Evolutionary conservation across 2,329 filamentous ascomycete genomes (phyloP).

Genomic region (Penicillium sp.): DNA sequence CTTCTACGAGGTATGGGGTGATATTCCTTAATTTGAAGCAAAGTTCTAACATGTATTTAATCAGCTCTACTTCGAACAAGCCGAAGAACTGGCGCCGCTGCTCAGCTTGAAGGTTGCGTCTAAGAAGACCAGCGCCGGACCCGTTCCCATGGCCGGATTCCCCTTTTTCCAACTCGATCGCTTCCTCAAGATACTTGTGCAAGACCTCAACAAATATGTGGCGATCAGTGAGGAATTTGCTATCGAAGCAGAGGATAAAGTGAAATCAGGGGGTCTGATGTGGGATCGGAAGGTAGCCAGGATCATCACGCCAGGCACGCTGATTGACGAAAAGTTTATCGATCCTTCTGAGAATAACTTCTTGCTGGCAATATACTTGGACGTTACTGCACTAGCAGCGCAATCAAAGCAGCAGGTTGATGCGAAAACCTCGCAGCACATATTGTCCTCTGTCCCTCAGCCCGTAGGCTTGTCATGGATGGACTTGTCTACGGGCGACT

Average conservation of each 20-base stretch:
- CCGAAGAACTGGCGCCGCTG: conserved; percentile 81
- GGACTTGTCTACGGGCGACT: conserved; percentile 91
- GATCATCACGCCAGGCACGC: conserved; percentile 88
- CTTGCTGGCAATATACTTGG: conserved; percentile 74
- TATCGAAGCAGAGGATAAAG: conserved; percentile 68
- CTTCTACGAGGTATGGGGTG: conserved; percentile 74
- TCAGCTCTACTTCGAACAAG: conserved; percentile 88
- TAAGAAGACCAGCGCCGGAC: conserved; percentile 76
- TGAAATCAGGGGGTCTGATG: conserved; percentile 75
- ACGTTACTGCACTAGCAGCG: conserved; percentile 29
- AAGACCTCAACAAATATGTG: conserved; percentile 87
- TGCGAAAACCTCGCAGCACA: conserved; percentile 29
- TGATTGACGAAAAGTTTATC: conserved; percentile 98
- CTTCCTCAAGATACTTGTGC: conserved; percentile 88
- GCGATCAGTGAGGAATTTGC: conserved; percentile 93
- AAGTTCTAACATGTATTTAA: neutral
- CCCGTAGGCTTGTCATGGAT: conserved; percentile 85
- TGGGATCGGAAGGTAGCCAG: conserved; percentile 84
- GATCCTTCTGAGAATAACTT: conserved; percentile 94
- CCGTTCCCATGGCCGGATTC: conserved; percentile 92
- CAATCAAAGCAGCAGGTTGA: conserved; percentile 26
- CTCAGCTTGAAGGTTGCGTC: conserved; percentile 83
- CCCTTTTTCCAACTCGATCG: conserved; percentile 90
- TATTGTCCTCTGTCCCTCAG: conserved; percentile 38
- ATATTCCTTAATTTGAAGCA: too few relatives aligned